Conservation (phyloP, 257 asterid genomes). For the Solanum chmielewskii region DNA sequence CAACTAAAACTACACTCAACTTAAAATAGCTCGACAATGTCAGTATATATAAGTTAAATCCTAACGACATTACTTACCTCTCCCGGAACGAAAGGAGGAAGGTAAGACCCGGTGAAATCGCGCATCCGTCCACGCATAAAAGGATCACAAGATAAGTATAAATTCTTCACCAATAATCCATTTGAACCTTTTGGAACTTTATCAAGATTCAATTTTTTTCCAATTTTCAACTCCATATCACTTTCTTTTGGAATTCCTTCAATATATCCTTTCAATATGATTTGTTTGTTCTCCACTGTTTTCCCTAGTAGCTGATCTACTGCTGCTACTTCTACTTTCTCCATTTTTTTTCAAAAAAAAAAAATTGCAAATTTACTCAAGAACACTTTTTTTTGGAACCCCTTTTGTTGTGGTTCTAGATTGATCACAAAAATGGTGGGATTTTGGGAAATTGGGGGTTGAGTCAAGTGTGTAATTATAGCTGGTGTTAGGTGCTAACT, state of each 20-base stretch:
- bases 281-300: constrained; percentile 55
- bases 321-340: neutral
- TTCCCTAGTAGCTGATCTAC: neutral
- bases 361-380: neutral
- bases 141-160: constrained; percentile 88
- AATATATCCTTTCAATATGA: constrained; percentile 61
- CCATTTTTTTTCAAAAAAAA: neutral
- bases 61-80: constrained; percentile 28
- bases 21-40: neutral
- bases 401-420: neutral
- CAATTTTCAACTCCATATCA: constrained; percentile 63
- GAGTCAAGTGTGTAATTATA: neutral
- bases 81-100: constrained; percentile 70
- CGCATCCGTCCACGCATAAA: constrained; percentile 93
- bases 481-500: neutral
- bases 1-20: neutral
- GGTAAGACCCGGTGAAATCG: constrained; percentile 55
- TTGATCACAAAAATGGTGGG: neutral
- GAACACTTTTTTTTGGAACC: neutral
- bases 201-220: constrained; percentile 35
- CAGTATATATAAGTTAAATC: neutral
- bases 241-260: constrained; percentile 58
- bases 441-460: neutral
- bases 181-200: constrained; percentile 65
- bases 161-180: constrained; percentile 61